phyloP scores from a whole-genome alignment of 2,329 filamentous ascomycete species.

The Beauveria sp. region DNA sequence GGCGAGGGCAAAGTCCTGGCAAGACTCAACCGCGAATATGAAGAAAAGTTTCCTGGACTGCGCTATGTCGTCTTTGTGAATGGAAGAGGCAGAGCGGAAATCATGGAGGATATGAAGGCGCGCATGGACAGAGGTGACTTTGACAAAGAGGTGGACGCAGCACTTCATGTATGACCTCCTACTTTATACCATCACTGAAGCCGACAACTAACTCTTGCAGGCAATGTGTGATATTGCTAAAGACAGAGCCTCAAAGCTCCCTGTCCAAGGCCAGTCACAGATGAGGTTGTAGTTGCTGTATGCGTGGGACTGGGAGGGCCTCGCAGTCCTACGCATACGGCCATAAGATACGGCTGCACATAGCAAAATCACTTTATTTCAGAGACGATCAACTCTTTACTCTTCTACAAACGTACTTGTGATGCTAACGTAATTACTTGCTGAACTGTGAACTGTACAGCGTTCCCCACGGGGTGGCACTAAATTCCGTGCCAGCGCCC shows the following conservation, averaged over 20 bases:
- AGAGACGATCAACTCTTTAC: too few relatives aligned
- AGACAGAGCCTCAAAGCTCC: conserved; percentile 64
- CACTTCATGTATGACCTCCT: conserved; percentile 54
- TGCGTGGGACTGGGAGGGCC: too few relatives aligned
- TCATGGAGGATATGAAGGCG: conserved; percentile 74
- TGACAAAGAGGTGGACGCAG: conserved; percentile 60
- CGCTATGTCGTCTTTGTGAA: conserved; percentile 92
- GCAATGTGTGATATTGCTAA: conserved; percentile 89
- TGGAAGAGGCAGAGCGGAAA: conserved; percentile 60
- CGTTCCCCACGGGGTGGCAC: not conserved
- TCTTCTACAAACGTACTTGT: not conserved
- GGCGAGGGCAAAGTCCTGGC: conserved; percentile 53
- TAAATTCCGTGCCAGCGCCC: not conserved
- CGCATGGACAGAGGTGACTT: conserved; percentile 64
- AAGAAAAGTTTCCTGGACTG: conserved; percentile 70
- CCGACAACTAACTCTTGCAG: conserved; percentile 31
- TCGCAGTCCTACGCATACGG: too few relatives aligned
- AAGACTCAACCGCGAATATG: conserved; percentile 68
- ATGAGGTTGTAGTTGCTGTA: not conserved
- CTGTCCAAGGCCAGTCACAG: not conserved
- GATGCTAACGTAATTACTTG: not conserved
- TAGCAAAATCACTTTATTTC: not conserved
- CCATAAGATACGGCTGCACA: not conserved
- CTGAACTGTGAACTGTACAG: not conserved
- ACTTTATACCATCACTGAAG: conserved; percentile 12